Evolutionary conservation across 176 grass and related monocot species (phyloP), one percentile per base, ranked within the genome.

Genomic region (Saccharum officinarum): DNA sequence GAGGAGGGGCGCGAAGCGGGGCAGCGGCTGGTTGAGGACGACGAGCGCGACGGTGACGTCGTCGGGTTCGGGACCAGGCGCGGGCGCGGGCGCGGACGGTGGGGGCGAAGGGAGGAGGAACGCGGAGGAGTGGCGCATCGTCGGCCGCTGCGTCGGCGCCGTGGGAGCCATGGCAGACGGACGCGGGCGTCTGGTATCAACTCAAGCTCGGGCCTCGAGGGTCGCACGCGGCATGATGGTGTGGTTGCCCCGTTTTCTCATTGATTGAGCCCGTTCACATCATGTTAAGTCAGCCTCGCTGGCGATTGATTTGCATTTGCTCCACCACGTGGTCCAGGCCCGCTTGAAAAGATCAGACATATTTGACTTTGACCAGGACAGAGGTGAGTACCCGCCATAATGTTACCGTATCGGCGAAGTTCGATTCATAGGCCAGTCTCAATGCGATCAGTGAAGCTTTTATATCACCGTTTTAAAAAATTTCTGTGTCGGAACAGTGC

Each of bases 1-100:
- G 69, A 97, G 82, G 82, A 84, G 91, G 10, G 89, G 91, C 25
- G 79, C 68, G 89, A 97, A 93, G 84, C 88, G 88, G 67, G 91
- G 94, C 20, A 95, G 86, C 15, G 76, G 80, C 81, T 95, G 94
- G 86, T 95, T 95, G 63, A 97, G 94, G 36, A 97, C 82, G 36
- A 97, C 47, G 49, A 94, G 78, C 38, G 87, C 87, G 89, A 88
- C 91, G 28, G 46, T 38, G 11, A 67, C 74, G 30, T 36, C 82
- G 74, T 41, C 67, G 36, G 4, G 36, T 4, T 37, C 45, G 11
- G 71, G n/a, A n/a, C n/a, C n/a, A n/a, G n/a, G 38, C 39, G 26
- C 26, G 6, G 72, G 45, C 15, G 45, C 41, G 14, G 71, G 71
- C 37, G 67, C 44, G 0, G 62, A 25, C 22, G 46, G 8, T 9